Evolutionary conservation across 306 rosid species (phyloP), one percentile per base, ranked within the genome.

Genomic region (Acacia confusa): DNA sequence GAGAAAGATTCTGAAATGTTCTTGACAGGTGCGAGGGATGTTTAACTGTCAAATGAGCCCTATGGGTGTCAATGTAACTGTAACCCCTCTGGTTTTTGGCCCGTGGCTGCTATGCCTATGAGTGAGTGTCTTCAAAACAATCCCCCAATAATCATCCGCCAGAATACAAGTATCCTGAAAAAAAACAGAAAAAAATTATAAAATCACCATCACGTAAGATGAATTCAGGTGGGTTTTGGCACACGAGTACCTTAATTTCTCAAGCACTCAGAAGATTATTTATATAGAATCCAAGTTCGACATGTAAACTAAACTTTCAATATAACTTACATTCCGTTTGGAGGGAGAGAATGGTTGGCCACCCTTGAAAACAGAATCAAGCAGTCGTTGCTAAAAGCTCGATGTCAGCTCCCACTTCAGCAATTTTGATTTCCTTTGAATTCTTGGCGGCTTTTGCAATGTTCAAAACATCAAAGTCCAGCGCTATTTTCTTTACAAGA

Each of bases 371-470:
- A 25, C 14, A 55, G 58, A 60, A 79, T 89, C 86, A 93, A 78
- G 83, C 70, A 80, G 87, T 71, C 85, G 85, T 90, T 32, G 91
- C 70, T 78, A 92, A 45, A 52, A 84, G 77, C 86, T 93, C 97
- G 34, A 95, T 90, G 85, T 95, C 99, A 75, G 88, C 90, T 81
- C 96, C 99, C 55, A 90, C 90, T 85, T 93, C 99, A 63, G 91
- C 85, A 76, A 93, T 84, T 89, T 95, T 95, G 83, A 82, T 25
- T 38, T 93, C 99, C 87, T 90, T 93, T 27, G 97, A 92, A 86
- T 81, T 79, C 76, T 87, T 90, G 7, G 93, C 93, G 71, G 86
- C 87, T 85, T 81, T 89, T 70, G 98, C 96, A 81, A 93, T 84
- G 87, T 71, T 90, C 85, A 83, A 86, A 25, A 95, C 98, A 85